These are phyloP conservation scores for Aspergillus vadensis DNA, from an alignment of 2,329 filamentous ascomycete genomes.

Conservation along the genomic window DNA sequence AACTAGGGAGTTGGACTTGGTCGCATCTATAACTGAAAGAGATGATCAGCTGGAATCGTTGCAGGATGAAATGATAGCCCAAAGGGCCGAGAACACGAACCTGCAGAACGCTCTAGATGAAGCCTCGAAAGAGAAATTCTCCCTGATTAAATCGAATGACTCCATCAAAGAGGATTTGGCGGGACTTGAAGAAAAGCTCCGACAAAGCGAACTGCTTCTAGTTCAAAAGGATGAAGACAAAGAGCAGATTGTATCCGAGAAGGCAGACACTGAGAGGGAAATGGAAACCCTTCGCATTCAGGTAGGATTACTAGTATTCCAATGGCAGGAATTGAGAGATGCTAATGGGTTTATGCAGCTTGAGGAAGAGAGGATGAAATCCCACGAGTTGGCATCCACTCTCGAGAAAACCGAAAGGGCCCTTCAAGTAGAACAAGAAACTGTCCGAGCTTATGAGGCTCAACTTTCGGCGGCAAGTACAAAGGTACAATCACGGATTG, in stretches of 20 bases:
- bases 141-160: constrained; percentile 22
- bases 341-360: constrained; percentile 24
- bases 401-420: constrained; percentile 26
- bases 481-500: constrained; percentile 25
- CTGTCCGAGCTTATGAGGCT: constrained; percentile 24
- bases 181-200: constrained; percentile 24
- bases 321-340: not conserved
- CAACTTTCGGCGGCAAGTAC: constrained; percentile 22
- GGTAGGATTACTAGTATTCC: constrained; percentile 18
- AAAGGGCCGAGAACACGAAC: constrained; percentile 26
- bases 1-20: constrained; percentile 46
- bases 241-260: constrained; percentile 24
- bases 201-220: constrained; percentile 22
- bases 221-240: constrained; percentile 31
- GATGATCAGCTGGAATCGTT: constrained; percentile 49
- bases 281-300: constrained; percentile 23
- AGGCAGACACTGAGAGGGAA: constrained; percentile 21
- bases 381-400: constrained; percentile 22
- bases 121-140: constrained; percentile 27
- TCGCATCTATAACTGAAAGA: constrained; percentile 46
- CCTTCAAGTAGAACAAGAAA: constrained; percentile 22
- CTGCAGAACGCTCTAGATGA: constrained; percentile 25
- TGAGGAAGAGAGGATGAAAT: constrained; percentile 25
- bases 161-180: constrained; percentile 31
- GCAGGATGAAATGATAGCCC: constrained; percentile 36